These are phyloP conservation scores for Aspergillus japonicus DNA, from an alignment of 2,329 filamentous ascomycete species.

Conservation along the genomic window DNA sequence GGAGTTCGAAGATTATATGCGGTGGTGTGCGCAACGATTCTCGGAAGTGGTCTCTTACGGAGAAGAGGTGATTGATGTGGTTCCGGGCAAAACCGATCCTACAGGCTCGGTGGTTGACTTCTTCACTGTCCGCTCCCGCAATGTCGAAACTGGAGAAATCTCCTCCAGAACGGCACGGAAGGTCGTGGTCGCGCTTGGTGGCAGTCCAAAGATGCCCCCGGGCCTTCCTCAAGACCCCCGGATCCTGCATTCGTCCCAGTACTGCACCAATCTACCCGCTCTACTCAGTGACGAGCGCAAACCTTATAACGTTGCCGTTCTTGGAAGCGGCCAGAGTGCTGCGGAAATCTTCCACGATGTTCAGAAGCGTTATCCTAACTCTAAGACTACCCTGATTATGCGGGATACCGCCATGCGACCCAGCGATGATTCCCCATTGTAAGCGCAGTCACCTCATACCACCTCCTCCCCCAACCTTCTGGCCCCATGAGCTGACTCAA, in stretches of 20 bases:
- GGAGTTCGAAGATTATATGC: constrained; percentile 94
- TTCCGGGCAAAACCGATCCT: constrained; percentile 55
- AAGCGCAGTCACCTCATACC: constrained; percentile 37
- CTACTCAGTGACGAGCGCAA: constrained; percentile 40
- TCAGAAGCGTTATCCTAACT: constrained; percentile 76
- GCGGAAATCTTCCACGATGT: constrained; percentile 95
- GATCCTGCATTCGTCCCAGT: constrained; percentile 87
- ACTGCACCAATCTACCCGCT: constrained; percentile 52
- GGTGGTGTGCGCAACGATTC: constrained; percentile 86
- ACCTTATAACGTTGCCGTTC: constrained; percentile 72
- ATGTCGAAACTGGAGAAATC: constrained; percentile 50
- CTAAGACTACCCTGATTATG: constrained; percentile 74
- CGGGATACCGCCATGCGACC: constrained; percentile 79
- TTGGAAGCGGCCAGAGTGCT: constrained; percentile 88
- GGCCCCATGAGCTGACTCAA: constrained; percentile 7
- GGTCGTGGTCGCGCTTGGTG: constrained; percentile 65
- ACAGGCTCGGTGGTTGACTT: constrained; percentile 55
- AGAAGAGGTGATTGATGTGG: constrained; percentile 71
- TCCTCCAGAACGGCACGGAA: constrained; percentile 46
- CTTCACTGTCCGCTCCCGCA: constrained; percentile 67
- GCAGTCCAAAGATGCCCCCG: constrained; percentile 68
- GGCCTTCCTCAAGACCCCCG: constrained; percentile 67
- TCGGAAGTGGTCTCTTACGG: constrained; percentile 70
- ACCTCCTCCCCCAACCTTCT: neutral
- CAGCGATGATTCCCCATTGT: constrained; percentile 96